phyloP scores from a whole-genome alignment of 2,329 filamentous ascomycete genomes.

The Alternaria atra region DNA sequence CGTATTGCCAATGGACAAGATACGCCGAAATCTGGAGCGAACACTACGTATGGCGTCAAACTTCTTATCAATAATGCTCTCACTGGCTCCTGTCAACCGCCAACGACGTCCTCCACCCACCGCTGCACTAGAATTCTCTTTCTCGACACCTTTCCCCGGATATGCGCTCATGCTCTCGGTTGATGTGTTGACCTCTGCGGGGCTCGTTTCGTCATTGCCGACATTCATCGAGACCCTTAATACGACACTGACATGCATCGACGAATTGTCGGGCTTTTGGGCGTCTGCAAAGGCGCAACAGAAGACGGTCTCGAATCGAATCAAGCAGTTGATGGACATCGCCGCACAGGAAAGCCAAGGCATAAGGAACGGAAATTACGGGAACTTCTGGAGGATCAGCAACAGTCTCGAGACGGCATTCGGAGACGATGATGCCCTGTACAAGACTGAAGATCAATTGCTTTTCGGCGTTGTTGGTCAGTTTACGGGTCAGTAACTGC shows the following conservation, averaged over 20 bases:
- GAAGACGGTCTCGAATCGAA: slow-evolving; percentile 58
- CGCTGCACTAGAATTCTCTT: slow-evolving; percentile 45
- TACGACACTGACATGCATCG: slow-evolving; percentile 63
- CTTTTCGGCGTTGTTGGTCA: slow-evolving; percentile 41
- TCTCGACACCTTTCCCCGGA: slow-evolving; percentile 67
- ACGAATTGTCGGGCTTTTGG: slow-evolving; percentile 68
- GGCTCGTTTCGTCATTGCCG: slow-evolving; percentile 53
- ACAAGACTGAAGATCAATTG: slow-evolving; percentile 45
- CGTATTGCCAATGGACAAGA: slow-evolving; percentile 37
- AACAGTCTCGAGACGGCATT: slow-evolving; percentile 54
- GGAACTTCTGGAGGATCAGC: slow-evolving; percentile 50
- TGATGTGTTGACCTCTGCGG: slow-evolving; percentile 71
- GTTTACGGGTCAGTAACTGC: slow-evolving; percentile 28
- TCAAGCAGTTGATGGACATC: slow-evolving; percentile 56
- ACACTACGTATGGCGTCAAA: slow-evolving; percentile 39
- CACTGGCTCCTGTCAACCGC: slow-evolving; percentile 36
- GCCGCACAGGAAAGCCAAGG: slow-evolving; percentile 48
- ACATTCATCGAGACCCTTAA: slow-evolving; percentile 65
- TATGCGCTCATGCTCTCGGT: slow-evolving; percentile 70
- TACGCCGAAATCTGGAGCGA: slow-evolving; percentile 44
- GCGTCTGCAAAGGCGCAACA: slow-evolving; percentile 63
- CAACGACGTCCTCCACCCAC: slow-evolving; percentile 39
- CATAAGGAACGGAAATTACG: slow-evolving; percentile 34
- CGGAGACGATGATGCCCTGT: slow-evolving; percentile 56
- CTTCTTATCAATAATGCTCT: slow-evolving; percentile 48